Evolutionary conservation across 2,329 filamentous ascomycete genomes (phyloP).

Genomic region (Ophiocordyceps camponoti-leonardi): DNA sequence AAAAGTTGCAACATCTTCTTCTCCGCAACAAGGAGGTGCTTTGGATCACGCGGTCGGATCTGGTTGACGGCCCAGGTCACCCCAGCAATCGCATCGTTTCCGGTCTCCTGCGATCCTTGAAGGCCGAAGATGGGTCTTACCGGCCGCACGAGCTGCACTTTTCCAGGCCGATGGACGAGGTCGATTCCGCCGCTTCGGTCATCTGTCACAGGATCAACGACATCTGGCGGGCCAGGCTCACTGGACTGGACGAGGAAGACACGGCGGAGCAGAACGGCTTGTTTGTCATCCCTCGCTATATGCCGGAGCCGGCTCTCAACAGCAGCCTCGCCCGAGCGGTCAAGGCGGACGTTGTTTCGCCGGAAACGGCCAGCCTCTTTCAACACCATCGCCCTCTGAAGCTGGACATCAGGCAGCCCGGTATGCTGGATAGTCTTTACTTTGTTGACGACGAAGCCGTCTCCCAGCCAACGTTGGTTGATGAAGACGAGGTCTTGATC

Average conservation of each 20-base stretch:
- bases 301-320: neutral
- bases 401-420: neutral
- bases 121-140: neutral
- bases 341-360: neutral
- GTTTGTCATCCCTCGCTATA: neutral
- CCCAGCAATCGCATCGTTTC: constrained; percentile 1
- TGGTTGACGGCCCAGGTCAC: neutral
- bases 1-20: neutral
- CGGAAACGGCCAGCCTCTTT: neutral
- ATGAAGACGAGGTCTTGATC: neutral
- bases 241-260: neutral
- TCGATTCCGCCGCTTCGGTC: neutral
- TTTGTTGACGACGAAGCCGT: neutral
- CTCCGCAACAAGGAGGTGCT: neutral
- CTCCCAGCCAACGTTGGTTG: neutral
- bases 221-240: neutral
- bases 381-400: neutral
- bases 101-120: neutral
- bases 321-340: neutral
- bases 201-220: neutral
- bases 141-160: neutral
- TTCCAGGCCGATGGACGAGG: neutral
- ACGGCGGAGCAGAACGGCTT: neutral
- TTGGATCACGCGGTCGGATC: neutral
- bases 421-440: constrained; percentile 1